These are phyloP conservation scores for Sporothrix curviconia DNA, from an alignment of 2,329 filamentous ascomycete genomes.

Conservation along the genomic window DNA sequence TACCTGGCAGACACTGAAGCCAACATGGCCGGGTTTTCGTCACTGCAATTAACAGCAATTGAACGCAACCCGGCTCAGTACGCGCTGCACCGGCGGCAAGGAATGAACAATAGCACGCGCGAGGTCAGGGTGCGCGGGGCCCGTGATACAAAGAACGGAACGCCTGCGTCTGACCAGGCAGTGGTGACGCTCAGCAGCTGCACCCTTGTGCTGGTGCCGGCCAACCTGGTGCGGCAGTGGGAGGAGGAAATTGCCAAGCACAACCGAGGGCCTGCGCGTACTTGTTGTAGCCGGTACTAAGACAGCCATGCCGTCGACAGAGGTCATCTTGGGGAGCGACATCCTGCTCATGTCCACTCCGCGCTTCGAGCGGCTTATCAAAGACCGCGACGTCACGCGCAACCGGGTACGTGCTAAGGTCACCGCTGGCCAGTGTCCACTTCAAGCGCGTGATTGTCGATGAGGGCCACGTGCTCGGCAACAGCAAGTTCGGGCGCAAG, in stretches of 20 bases:
- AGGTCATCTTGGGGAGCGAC: constrained; percentile 61
- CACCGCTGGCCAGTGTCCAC: constrained; percentile 62
- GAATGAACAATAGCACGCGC: constrained; percentile 23
- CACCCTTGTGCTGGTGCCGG: constrained; percentile 73
- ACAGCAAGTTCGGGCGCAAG: constrained; percentile 47
- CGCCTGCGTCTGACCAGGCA: background rate
- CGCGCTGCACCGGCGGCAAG: constrained; percentile 41
- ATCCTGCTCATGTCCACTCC: constrained; percentile 70
- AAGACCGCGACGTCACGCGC: constrained; percentile 34
- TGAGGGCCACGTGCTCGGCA: constrained; percentile 80
- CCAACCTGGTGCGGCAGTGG: constrained; percentile 83
- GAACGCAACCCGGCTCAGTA: constrained; percentile 54
- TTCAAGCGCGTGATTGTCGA: constrained; percentile 89
- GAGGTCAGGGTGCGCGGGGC: too few relatives aligned
- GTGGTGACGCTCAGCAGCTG: constrained; percentile 57
- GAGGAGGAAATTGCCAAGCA: constrained; percentile 73
- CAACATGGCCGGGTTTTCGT: constrained; percentile 43
- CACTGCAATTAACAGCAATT: constrained; percentile 51
- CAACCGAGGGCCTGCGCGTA: constrained; percentile 57
- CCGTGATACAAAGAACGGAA: background rate
- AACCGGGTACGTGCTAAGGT: constrained; percentile 28
- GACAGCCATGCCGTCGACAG: constrained; percentile 45
- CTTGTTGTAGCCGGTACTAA: constrained; percentile 55
- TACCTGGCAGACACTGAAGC: constrained; percentile 41
- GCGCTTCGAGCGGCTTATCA: constrained; percentile 60